These are phyloP conservation scores for Oemleria cerasiformis DNA, from an alignment of 306 rosid genomes.

Conservation along the genomic window DNA sequence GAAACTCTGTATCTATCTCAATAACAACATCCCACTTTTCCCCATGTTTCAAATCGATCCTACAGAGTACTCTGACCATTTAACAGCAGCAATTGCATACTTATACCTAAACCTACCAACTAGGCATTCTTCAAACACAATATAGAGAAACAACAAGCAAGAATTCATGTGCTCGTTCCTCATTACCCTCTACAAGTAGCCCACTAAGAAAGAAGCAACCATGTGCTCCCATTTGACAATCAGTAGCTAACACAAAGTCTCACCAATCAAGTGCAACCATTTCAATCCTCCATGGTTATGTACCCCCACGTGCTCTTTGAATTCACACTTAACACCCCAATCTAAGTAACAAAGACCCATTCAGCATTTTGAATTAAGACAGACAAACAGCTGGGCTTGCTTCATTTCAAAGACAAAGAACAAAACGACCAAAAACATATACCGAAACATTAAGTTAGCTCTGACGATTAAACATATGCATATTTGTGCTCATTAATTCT, in stretches of 20 bases:
- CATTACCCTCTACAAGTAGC: conserved; percentile 29
- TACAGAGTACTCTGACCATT: background rate
- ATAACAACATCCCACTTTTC: background rate
- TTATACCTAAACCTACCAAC: conserved; percentile 20
- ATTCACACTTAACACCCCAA: background rate
- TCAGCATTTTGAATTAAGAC: background rate
- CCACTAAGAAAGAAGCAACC: conserved; percentile 25
- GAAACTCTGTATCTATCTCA: background rate
- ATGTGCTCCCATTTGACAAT: conserved; percentile 38
- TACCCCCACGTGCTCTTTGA: conserved; percentile 25
- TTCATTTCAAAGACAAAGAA: conserved; percentile 22
- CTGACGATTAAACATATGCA: conserved; percentile 2
- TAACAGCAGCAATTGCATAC: conserved; percentile 10
- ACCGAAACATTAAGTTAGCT: conserved; percentile 21
- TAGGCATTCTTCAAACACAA: conserved; percentile 25
- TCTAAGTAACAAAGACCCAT: conserved; percentile 11
- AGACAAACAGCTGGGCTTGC: conserved; percentile 24
- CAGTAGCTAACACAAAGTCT: background rate
- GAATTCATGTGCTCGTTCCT: conserved; percentile 37
- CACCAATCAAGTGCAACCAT: background rate
- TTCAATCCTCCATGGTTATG: conserved; percentile 13
- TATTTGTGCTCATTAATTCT: background rate
- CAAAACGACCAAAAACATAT: conserved; percentile 16
- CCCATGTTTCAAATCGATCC: background rate
- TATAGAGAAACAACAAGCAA: conserved; percentile 29